These are phyloP conservation scores for Solanum neorickii DNA, from an alignment of 257 asterid genomes.

Conservation along the genomic window DNA sequence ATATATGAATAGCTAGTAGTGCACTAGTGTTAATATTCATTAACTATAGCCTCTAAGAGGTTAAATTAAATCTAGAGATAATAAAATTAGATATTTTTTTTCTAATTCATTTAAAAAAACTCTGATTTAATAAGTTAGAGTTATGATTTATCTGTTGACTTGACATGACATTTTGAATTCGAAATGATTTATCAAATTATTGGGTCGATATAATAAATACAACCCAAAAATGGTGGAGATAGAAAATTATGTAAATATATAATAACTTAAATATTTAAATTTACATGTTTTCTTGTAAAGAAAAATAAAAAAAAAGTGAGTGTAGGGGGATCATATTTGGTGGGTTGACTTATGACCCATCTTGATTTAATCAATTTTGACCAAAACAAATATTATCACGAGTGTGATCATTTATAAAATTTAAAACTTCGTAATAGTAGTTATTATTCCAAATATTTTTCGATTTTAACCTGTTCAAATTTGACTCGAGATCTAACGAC, in stretches of 20 bases:
- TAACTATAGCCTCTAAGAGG: neutral
- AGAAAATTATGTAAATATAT: neutral
- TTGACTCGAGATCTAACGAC: neutral
- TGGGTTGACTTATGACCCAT: neutral
- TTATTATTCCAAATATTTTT: neutral
- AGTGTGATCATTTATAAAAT: neutral
- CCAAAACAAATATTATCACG: neutral
- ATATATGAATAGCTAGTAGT: neutral
- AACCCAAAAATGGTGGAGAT: neutral
- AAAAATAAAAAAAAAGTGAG: neutral
- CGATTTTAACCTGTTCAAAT: neutral
- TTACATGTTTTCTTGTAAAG: neutral
- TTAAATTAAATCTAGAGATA: neutral
- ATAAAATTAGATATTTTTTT: fast-evolving
- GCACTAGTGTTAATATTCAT: neutral
- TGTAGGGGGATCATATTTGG: neutral
- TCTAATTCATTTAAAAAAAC: neutral
- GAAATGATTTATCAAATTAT: neutral
- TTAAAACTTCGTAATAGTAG: neutral
- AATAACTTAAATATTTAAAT: neutral
- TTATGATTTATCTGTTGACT: neutral
- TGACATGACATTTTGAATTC: neutral
- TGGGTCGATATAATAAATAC: neutral
- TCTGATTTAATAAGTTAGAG: neutral
- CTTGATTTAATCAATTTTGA: neutral